These are phyloP conservation scores for Lotmaria passim DNA, from an alignment of 208 protist genomes.

Conservation along the genomic window DNA sequence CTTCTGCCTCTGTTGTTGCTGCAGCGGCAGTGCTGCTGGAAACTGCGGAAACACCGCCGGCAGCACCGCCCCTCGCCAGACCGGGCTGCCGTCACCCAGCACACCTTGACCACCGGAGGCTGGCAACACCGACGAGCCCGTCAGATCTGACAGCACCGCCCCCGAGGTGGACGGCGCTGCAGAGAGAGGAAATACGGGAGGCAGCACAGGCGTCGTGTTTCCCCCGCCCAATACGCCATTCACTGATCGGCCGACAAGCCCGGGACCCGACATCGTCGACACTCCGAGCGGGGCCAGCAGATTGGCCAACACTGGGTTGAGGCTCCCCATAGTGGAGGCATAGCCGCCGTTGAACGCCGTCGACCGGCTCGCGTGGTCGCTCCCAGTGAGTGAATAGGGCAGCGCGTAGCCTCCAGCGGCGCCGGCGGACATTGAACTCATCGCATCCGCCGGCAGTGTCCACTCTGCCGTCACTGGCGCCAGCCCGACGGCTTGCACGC, in stretches of 20 bases:
- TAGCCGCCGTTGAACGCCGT: background rate
- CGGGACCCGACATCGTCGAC: background rate
- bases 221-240: background rate
- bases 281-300: slow-evolving; percentile 23
- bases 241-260: background rate
- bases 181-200: slow-evolving; percentile 9
- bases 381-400: slow-evolving; percentile 3
- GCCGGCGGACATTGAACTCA: background rate
- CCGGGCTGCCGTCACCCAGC: slow-evolving; percentile 19
- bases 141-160: background rate
- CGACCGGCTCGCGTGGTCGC: background rate
- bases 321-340: slow-evolving; percentile 12
- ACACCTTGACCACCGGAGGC: slow-evolving; percentile 4
- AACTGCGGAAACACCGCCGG: slow-evolving; percentile 8
- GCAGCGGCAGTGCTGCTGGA: background rate
- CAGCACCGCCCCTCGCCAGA: slow-evolving; percentile 13
- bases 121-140: background rate
- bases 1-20: background rate
- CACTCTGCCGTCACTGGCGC: slow-evolving; percentile 10
- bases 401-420: slow-evolving; percentile 5
- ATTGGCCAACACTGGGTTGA: slow-evolving; percentile 25
- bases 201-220: background rate
- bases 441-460: background rate
- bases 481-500: slow-evolving; percentile 33
- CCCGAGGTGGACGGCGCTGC: background rate